These are phyloP conservation scores for Ascochyta pisi DNA, from an alignment of 2,329 filamentous ascomycete species.

Conservation along the genomic window DNA sequence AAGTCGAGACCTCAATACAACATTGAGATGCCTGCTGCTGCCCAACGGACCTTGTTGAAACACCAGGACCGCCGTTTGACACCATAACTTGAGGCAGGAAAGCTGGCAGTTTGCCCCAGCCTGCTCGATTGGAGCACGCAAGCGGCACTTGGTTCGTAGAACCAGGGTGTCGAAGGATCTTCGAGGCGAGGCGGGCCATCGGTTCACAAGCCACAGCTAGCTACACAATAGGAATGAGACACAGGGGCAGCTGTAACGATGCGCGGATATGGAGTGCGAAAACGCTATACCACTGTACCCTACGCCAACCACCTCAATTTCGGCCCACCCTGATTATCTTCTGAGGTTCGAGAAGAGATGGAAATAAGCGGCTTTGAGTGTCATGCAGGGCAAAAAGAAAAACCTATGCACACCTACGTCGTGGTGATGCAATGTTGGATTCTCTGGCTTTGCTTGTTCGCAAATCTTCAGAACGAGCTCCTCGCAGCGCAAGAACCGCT, in stretches of 20 bases:
- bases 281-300: slow-evolving; percentile 5
- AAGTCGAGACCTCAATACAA: slow-evolving; percentile 7
- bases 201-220: slow-evolving; percentile 17
- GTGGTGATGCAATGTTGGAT: slow-evolving; percentile 15
- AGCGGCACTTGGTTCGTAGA: slow-evolving; percentile 13
- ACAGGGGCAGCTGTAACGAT: slow-evolving; percentile 15
- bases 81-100: neutral
- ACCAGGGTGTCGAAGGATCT: slow-evolving; percentile 17
- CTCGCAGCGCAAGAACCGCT: neutral
- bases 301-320: slow-evolving; percentile 14
- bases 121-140: neutral
- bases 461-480: neutral
- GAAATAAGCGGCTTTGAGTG: slow-evolving; percentile 2
- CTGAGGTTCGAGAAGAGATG: slow-evolving; percentile 2
- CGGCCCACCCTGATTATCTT: slow-evolving; percentile 5
- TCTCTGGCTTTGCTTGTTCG: neutral
- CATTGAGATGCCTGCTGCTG: neutral
- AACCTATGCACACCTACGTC: slow-evolving; percentile 8
- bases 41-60: slow-evolving; percentile 4
- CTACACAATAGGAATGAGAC: neutral
- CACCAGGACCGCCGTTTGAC: slow-evolving; percentile 2
- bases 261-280: slow-evolving; percentile 1
- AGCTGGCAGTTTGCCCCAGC: neutral
- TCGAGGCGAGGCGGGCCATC: slow-evolving; percentile 13
- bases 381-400: slow-evolving; percentile 10